Evolutionary conservation across 148 eudicot genomes (phyloP).

Genomic region (Chenopodium formosanum): DNA sequence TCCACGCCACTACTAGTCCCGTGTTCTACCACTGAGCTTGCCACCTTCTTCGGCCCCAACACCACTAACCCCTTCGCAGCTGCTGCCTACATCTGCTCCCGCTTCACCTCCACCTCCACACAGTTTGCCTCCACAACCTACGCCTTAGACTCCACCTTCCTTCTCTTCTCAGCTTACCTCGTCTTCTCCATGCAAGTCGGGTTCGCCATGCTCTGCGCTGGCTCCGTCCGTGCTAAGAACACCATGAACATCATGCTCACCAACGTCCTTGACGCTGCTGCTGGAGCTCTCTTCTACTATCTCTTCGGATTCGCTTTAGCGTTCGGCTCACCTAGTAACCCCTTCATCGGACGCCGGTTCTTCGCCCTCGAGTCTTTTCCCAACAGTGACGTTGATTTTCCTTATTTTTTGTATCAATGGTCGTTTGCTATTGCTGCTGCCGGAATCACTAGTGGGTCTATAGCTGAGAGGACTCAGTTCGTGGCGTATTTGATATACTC

Average conservation of each 20-base stretch:
- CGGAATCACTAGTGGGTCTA: slow-evolving; percentile 73
- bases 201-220: slow-evolving; percentile 90
- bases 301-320: slow-evolving; percentile 81
- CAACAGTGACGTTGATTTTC: slow-evolving; percentile 31
- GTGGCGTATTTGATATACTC: slow-evolving; percentile 71
- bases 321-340: slow-evolving; percentile 55
- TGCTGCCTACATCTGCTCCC: slow-evolving; percentile 56
- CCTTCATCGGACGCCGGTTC: slow-evolving; percentile 53
- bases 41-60: slow-evolving; percentile 43
- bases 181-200: slow-evolving; percentile 91
- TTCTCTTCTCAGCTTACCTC: slow-evolving; percentile 76
- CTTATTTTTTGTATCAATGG: slow-evolving; percentile 66
- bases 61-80: slow-evolving; percentile 39
- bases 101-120: slow-evolving; percentile 47
- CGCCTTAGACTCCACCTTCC: slow-evolving; percentile 68
- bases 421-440: slow-evolving; percentile 85
- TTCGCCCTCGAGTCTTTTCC: slow-evolving; percentile 51
- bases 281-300: slow-evolving; percentile 72
- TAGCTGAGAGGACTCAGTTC: slow-evolving; percentile 76
- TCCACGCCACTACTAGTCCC: neutral
- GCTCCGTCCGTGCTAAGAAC: slow-evolving; percentile 88
- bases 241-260: slow-evolving; percentile 93
- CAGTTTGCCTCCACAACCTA: slow-evolving; percentile 42
- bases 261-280: slow-evolving; percentile 83
- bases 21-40: slow-evolving; percentile 42